Conservation (phyloP, 2,329 filamentous ascomycete species). For the Chrysoporthe austroafricana region DNA sequence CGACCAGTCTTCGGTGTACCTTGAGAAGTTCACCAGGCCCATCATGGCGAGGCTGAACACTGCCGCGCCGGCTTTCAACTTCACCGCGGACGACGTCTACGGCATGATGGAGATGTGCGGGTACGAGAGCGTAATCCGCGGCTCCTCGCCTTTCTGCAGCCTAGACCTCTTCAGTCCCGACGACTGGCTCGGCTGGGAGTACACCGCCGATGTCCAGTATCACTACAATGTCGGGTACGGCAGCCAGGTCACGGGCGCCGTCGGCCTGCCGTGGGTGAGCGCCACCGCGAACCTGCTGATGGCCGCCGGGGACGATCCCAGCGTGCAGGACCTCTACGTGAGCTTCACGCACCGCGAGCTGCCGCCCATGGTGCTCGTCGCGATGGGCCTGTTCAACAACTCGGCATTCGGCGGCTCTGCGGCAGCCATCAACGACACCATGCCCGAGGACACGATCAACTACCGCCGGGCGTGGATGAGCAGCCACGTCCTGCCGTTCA, state of each 20-base stretch:
- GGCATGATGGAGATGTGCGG: constrained; percentile 70
- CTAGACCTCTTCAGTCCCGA: constrained; percentile 61
- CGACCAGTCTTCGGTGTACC: constrained; percentile 54
- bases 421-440: constrained; percentile 59
- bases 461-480: constrained; percentile 66
- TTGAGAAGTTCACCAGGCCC: constrained; percentile 61
- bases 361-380: constrained; percentile 67
- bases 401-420: constrained; percentile 56
- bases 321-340: constrained; percentile 63
- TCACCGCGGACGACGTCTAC: constrained; percentile 64
- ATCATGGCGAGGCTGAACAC: constrained; percentile 61
- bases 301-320: constrained; percentile 33
- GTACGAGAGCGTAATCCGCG: constrained; percentile 67
- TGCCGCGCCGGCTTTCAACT: constrained; percentile 62
- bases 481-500: constrained; percentile 65
- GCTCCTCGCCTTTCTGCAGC: constrained; percentile 64
- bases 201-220: constrained; percentile 66
- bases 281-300: constrained; percentile 58
- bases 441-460: constrained; percentile 67
- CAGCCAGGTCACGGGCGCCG: constrained; percentile 56
- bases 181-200: constrained; percentile 70
- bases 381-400: constrained; percentile 73
- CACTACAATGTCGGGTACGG: constrained; percentile 70
- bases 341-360: constrained; percentile 73
- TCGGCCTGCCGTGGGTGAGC: constrained; percentile 71